Evolutionary conservation across 202 grass and related monocot genomes (phyloP).

Genomic region (Panicum hallii): DNA sequence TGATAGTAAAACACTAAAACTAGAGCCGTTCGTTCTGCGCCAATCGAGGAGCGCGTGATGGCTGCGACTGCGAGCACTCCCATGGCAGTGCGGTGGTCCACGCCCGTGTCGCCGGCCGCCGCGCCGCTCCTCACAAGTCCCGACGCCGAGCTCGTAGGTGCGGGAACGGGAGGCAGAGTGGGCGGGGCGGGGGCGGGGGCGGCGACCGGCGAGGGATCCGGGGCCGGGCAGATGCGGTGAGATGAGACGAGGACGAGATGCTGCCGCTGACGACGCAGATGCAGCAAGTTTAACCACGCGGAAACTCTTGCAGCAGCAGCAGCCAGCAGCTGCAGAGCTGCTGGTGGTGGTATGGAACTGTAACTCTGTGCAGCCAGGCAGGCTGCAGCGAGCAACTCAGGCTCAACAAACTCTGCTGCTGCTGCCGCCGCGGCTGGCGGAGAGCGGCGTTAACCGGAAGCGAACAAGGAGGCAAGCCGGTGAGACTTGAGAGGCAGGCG

Average conservation of each 20-base stretch:
- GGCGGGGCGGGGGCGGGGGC: no score
- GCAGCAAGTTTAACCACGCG: not conserved
- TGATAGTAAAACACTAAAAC: not conserved
- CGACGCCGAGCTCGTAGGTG: not conserved
- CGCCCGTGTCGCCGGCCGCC: not conserved
- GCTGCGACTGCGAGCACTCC: constrained; percentile 39
- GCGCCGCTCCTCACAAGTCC: constrained; percentile 45
- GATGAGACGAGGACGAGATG: not conserved
- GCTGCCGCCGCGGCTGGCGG: not conserved
- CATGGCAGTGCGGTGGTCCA: constrained; percentile 42
- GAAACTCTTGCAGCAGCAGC: not conserved
- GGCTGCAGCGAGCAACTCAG: not conserved
- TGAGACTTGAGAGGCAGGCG: not conserved
- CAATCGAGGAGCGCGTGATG: constrained; percentile 40
- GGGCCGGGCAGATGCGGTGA: not conserved
- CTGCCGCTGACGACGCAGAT: not conserved
- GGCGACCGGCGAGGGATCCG: not conserved
- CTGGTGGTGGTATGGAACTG: not conserved
- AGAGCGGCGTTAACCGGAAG: constrained; percentile 25
- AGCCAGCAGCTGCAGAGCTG: not conserved
- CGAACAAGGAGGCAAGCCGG: constrained; percentile 41
- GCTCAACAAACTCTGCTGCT: not conserved
- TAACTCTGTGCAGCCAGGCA: not conserved
- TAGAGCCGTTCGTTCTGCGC: not conserved
- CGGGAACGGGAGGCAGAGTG: no score